A percentile compares a stretch with the other conserved stretches of the same genome.
Conservation (phyloP, 1,139 yeast species). For the Suhomyces atakaporum region DNA sequence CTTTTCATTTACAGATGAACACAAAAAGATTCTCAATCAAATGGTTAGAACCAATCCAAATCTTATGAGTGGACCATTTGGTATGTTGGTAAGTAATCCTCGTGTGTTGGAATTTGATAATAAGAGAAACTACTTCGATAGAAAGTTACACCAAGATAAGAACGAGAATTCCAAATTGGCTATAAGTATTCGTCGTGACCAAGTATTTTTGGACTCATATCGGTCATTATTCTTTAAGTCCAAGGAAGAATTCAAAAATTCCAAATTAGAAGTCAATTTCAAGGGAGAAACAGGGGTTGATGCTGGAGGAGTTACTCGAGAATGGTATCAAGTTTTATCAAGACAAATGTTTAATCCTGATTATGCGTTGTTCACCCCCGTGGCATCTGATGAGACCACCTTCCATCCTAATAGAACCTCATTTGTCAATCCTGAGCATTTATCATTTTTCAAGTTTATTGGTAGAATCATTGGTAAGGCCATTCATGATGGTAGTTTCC, state of each 20-base stretch:
- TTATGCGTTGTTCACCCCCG: slow-evolving; percentile 90
- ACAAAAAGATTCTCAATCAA: slow-evolving; percentile 83
- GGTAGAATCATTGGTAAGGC: slow-evolving; percentile 96
- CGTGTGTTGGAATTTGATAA: slow-evolving; percentile 93
- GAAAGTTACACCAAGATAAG: slow-evolving; percentile 58
- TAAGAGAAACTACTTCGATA: slow-evolving; percentile 81
- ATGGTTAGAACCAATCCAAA: slow-evolving; percentile 92
- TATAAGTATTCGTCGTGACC: slow-evolving; percentile 80
- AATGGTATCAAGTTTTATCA: slow-evolving; percentile 94
- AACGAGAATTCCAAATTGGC: slow-evolving; percentile 53
- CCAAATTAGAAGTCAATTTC: slow-evolving; percentile 77
- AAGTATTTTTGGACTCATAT: slow-evolving; percentile 90
- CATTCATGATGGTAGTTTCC: slow-evolving; percentile 78
- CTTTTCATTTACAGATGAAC: slow-evolving; percentile 87
- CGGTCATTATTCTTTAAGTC: slow-evolving; percentile 80
- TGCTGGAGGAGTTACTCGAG: slow-evolving; percentile 97
- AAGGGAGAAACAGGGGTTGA: slow-evolving; percentile 96
- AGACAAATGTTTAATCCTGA: slow-evolving; percentile 97
- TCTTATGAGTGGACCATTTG: slow-evolving; percentile 94
- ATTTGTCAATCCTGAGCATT: slow-evolving; percentile 89
- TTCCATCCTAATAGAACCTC: slow-evolving; percentile 96
- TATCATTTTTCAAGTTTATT: slow-evolving; percentile 89
- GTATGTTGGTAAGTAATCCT: slow-evolving; percentile 86
- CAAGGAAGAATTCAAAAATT: slow-evolving; percentile 70
- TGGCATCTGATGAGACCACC: slow-evolving; percentile 88